phyloP scores from a whole-genome alignment of 2,329 filamentous ascomycete genomes.

The Niveomyces coronatus region DNA sequence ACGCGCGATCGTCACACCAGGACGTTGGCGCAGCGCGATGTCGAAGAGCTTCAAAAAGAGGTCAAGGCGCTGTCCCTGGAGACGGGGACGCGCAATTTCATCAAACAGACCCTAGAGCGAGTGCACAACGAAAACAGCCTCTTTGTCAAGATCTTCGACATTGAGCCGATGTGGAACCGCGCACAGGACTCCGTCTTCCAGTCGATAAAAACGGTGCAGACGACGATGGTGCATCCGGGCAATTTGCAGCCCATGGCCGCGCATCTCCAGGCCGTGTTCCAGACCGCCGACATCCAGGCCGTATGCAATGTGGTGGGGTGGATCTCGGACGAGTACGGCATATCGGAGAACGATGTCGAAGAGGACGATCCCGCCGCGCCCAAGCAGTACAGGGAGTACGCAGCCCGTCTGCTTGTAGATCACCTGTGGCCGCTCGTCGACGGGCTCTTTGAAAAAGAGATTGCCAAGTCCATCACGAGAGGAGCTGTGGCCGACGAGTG shows the following conservation, averaged over 20 bases:
- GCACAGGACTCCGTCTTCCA: conserved; percentile 40
- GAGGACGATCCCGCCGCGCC: conserved; percentile 41
- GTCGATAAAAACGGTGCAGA: conserved; percentile 37
- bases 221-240: conserved; percentile 40
- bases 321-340: conserved; percentile 47
- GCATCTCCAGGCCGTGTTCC: conserved; percentile 38
- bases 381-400: conserved; percentile 44
- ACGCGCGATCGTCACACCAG: conserved; percentile 44
- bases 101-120: conserved; percentile 51
- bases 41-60: conserved; percentile 44
- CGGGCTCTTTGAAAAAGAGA: conserved; percentile 42
- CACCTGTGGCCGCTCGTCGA: conserved; percentile 49
- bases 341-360: conserved; percentile 46
- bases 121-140: conserved; percentile 44
- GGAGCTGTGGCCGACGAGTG: conserved; percentile 35
- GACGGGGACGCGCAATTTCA: conserved; percentile 45
- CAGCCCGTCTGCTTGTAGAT: conserved; percentile 44
- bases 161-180: conserved; percentile 43
- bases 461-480: conserved; percentile 43
- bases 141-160: conserved; percentile 44
- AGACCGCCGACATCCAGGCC: conserved; percentile 35
- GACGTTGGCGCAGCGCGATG: conserved; percentile 40
- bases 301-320: conserved; percentile 47
- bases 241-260: conserved; percentile 43
- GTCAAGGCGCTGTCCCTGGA: conserved; percentile 39